Evolutionary conservation across 805 yeast species (phyloP), one percentile per base, ranked within the genome.

Genomic region (Clavispora fructus): DNA sequence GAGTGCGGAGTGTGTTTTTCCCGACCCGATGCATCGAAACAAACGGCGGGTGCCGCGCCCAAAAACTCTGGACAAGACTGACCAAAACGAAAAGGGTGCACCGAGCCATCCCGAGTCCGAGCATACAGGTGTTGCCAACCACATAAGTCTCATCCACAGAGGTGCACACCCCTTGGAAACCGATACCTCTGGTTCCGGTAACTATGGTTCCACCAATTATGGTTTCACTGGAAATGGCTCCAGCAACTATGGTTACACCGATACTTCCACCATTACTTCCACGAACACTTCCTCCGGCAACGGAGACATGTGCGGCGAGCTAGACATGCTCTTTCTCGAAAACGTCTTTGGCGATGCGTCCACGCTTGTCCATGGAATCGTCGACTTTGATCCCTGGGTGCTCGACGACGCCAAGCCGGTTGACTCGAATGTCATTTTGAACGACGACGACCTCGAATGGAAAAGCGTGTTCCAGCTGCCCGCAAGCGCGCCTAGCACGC

Each of bases 261-360:
- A n/a, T n/a, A n/a, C n/a, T n/a, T n/a, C n/a, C n/a, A n/a, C n/a
- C n/a, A n/a, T n/a, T n/a, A n/a, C n/a, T n/a, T n/a, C n/a, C n/a
- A n/a, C n/a, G n/a, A n/a, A n/a, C n/a, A n/a, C n/a, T n/a, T n/a
- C n/a, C n/a, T n/a, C n/a, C n/a, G n/a, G n/a, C n/a, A n/a, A 19
- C 23, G 23, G 23, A 19, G 23, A 19, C 5, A 13, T 37, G 39
- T 29, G 29, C n/a, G 41, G 35, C 17, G 49, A 40, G 25, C 32
- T 46, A 29, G 58, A 53, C 40, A 49, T 47, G 49, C 44, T 50
- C 3, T 48, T 55, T 6, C 54, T 52, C 31, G 56, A 50, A 25
- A 47, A 54, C 40, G 50, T 55, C 9, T 52, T 55, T 28, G 57
- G 53, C 40, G 59, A 55, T 35, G 59, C 59, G 32, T 52, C 45